Conservation (phyloP, 768 basidiomycete species). For the Boletus barrowsii region DNA sequence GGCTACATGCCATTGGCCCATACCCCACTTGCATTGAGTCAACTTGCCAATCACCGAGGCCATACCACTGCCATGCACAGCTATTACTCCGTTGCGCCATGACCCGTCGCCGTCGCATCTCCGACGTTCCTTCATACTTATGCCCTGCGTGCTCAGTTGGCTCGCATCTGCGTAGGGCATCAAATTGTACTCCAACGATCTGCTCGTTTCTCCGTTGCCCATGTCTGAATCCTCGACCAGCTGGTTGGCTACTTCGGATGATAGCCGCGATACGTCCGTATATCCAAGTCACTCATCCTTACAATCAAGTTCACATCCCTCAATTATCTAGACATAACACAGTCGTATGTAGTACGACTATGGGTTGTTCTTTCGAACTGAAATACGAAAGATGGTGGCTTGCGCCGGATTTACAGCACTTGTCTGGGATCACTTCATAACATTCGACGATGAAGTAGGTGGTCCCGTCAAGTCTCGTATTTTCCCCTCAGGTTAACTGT, state of each 20-base stretch:
- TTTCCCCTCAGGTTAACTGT: not conserved
- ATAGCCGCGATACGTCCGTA: slow-evolving; percentile 1
- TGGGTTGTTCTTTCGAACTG: not conserved
- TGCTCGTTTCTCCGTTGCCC: not conserved
- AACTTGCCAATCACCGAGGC: too few species aligned
- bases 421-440: slow-evolving; percentile 45
- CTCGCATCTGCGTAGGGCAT: not conserved
- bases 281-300: not conserved
- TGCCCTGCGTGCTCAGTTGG: too few species aligned
- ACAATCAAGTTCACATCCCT: not conserved
- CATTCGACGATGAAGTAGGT: slow-evolving; percentile 38
- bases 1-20: not conserved
- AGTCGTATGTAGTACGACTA: slow-evolving; percentile 2
- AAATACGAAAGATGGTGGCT: slow-evolving; percentile 44
- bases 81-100: not conserved
- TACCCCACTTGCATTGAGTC: not conserved
- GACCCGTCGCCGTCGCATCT: too few species aligned
- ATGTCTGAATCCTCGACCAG: not conserved
- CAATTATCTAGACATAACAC: slow-evolving; percentile 4
- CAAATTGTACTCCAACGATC: not conserved
- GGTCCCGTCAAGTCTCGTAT: not conserved
- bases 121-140: too few species aligned
- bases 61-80: not conserved
- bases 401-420: slow-evolving; percentile 49
- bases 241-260: not conserved